phyloP scores from a whole-genome alignment of 192 early-diverging fungal species.

The Coemansia sp. region DNA sequence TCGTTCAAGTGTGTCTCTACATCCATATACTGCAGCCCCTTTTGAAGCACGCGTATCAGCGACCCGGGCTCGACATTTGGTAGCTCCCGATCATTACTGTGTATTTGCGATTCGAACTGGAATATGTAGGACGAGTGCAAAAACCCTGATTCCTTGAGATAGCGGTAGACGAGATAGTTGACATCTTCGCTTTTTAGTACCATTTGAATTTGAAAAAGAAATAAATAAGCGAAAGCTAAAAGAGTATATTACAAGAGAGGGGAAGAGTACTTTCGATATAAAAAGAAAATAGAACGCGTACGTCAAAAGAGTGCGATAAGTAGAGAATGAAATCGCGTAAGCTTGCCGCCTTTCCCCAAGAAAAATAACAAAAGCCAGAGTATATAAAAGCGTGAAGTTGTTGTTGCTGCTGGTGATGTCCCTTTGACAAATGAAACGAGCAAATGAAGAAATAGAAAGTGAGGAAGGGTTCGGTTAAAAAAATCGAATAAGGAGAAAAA shows the following conservation, averaged over 20 bases:
- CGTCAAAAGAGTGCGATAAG: background rate
- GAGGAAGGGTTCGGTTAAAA: background rate
- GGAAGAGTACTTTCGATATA: background rate
- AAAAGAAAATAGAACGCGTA: background rate
- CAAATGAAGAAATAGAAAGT: conserved; percentile 4
- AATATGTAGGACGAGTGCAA: conserved; percentile 84
- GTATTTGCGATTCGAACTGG: conserved; percentile 80
- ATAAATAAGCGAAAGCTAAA: background rate
- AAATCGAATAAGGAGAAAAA: background rate
- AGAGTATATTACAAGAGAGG: conserved; percentile 2
- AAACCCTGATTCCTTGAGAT: conserved; percentile 89
- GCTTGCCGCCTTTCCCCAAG: no score
- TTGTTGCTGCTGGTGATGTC: no score
- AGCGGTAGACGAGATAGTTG: conserved; percentile 86
- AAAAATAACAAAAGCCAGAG: no score
- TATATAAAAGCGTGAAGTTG: no score
- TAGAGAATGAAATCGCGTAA: background rate
- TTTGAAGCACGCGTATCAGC: conserved; percentile 85
- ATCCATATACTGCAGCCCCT: conserved; percentile 89
- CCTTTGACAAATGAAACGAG: background rate
- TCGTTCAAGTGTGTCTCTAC: conserved; percentile 86
- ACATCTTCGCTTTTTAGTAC: conserved; percentile 82
- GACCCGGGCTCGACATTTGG: conserved; percentile 74
- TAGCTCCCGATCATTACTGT: conserved; percentile 59
- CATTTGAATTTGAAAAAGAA: conserved; percentile 43